Evolutionary conservation across 2,329 filamentous ascomycete genomes (phyloP).

Genomic region (Fusarium bulbicola): DNA sequence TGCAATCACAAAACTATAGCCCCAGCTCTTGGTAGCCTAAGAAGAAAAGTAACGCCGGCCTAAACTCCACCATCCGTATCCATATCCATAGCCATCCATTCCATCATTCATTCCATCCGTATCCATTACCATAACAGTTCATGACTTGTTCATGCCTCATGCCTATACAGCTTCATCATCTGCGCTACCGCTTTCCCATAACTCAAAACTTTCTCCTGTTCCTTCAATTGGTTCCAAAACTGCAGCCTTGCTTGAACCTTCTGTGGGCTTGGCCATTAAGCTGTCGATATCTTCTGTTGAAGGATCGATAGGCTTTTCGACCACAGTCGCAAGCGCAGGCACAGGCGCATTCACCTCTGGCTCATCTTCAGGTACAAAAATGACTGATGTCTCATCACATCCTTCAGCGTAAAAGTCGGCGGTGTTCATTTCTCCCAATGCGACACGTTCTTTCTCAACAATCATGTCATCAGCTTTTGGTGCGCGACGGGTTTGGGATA

Average conservation of each 20-base stretch:
- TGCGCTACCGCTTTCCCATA: slow-evolving; percentile 76
- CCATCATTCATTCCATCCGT: not conserved
- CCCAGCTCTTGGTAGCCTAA: slow-evolving; percentile 45
- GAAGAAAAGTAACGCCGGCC: slow-evolving; percentile 26
- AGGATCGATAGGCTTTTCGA: slow-evolving; percentile 34
- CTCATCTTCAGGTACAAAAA: slow-evolving; percentile 70
- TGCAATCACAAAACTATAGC: slow-evolving; percentile 30
- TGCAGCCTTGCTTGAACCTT: slow-evolving; percentile 54
- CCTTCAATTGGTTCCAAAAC: slow-evolving; percentile 66
- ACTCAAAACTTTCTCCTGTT: slow-evolving; percentile 68
- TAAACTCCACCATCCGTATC: slow-evolving; percentile 16
- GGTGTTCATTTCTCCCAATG: slow-evolving; percentile 73
- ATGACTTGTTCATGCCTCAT: not conserved
- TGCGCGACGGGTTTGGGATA: slow-evolving; percentile 62
- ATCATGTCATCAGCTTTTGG: slow-evolving; percentile 61
- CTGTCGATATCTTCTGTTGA: slow-evolving; percentile 45
- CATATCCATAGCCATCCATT: not conserved
- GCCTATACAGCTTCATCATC: slow-evolving; percentile 60
- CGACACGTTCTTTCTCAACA: slow-evolving; percentile 70
- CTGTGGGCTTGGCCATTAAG: slow-evolving; percentile 50
- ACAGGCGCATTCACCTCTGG: not conserved
- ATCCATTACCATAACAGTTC: slow-evolving; percentile 1
- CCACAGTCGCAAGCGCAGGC: not conserved
- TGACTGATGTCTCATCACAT: slow-evolving; percentile 68
- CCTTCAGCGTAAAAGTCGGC: slow-evolving; percentile 74